These are phyloP conservation scores for Cichorium intybus DNA, from an alignment of 140 eudicot species.

Conservation along the genomic window DNA sequence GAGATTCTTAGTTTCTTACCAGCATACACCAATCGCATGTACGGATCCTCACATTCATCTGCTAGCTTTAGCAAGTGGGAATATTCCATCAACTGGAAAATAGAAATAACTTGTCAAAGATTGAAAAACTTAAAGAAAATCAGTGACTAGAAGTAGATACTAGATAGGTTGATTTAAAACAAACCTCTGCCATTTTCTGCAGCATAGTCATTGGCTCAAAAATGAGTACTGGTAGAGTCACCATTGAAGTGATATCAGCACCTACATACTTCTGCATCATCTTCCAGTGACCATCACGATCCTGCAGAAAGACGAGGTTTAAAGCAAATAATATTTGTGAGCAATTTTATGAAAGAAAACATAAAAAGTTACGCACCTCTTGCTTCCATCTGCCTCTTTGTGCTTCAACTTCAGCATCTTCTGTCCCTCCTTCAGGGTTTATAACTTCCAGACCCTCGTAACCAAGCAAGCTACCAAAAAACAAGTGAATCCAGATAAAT, in stretches of 20 bases:
- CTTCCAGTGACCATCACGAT: slow-evolving; percentile 94
- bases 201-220: slow-evolving; percentile 99
- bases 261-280: slow-evolving; percentile 98
- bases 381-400: slow-evolving; percentile 96
- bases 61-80: slow-evolving; percentile 75
- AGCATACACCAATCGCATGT: slow-evolving; percentile 91
- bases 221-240: slow-evolving; percentile 90
- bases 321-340: neutral
- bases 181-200: slow-evolving; percentile 99
- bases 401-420: slow-evolving; percentile 96
- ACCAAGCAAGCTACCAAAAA: slow-evolving; percentile 61
- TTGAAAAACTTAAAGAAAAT: neutral
- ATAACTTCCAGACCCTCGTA: slow-evolving; percentile 87
- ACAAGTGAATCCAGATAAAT: slow-evolving; percentile 13
- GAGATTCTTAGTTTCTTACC: slow-evolving; percentile 37
- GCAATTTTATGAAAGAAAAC: neutral
- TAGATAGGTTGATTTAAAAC: slow-evolving; percentile 3
- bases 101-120: neutral
- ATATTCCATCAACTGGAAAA: slow-evolving; percentile 88
- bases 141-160: neutral
- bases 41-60: slow-evolving; percentile 92
- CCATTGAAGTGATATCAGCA: slow-evolving; percentile 95
- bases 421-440: slow-evolving; percentile 93
- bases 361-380: slow-evolving; percentile 46
- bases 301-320: slow-evolving; percentile 41